Evolutionary conservation across 441 rosid species (phyloP).

Genomic region (Raphanus hybrid): DNA sequence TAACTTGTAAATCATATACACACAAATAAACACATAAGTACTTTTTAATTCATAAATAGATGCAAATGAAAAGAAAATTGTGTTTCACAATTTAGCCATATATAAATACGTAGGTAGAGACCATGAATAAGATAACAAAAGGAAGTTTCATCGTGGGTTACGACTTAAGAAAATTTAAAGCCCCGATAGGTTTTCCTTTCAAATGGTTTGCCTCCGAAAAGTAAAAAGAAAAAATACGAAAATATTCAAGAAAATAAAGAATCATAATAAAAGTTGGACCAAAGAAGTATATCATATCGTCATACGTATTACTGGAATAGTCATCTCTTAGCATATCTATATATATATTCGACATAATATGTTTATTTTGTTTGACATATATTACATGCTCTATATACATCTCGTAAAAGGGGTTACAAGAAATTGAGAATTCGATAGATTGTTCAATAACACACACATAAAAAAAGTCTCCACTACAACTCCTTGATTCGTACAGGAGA

Average conservation of each 20-base stretch:
- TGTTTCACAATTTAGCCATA: neutral
- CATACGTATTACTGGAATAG: neutral
- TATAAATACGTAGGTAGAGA: no score
- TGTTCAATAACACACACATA: conserved; percentile 20
- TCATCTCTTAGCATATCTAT: conserved; percentile 3
- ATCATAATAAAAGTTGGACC: conserved; percentile 22
- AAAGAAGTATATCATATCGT: conserved; percentile 1
- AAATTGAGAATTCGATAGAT: conserved; percentile 9
- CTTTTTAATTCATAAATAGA: neutral
- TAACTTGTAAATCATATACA: no score
- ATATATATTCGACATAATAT: neutral
- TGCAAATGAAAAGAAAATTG: neutral
- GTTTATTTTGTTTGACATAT: neutral
- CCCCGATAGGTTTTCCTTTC: neutral
- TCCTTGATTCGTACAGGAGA: neutral
- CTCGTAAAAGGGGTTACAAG: neutral
- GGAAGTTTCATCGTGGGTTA: conserved; percentile 15
- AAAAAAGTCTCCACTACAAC: conserved; percentile 9
- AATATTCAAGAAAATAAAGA: conserved; percentile 19
- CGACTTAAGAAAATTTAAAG: neutral
- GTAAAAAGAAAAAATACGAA: conserved; percentile 11
- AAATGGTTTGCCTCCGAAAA: neutral
- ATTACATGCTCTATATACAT: neutral
- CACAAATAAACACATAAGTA: no score
- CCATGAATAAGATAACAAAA: conserved; percentile 17